A percentile compares a stretch with the other conserved stretches of the same genome.
phyloP scores from a whole-genome alignment of 2,329 filamentous ascomycete species.

The Cercospora sp. region DNA sequence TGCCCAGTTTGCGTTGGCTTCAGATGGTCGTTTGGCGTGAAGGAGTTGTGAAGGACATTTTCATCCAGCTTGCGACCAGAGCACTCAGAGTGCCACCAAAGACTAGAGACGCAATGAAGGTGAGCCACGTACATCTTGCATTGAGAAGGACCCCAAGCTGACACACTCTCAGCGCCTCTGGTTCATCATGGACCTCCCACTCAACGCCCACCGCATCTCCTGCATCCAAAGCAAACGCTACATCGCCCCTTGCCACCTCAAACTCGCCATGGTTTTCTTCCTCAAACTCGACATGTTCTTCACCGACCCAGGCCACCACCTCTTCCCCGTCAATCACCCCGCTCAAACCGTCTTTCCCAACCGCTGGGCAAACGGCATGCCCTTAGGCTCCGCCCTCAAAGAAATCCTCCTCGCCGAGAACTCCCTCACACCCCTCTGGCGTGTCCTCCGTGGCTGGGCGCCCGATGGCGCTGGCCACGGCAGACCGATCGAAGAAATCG shows the following conservation, averaged over 20 bases:
- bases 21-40: slow-evolving; percentile 64
- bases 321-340: slow-evolving; percentile 21
- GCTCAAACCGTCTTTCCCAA: slow-evolving; percentile 12
- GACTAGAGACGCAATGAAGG: slow-evolving; percentile 29
- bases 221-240: slow-evolving; percentile 55
- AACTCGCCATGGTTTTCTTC: slow-evolving; percentile 63
- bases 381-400: slow-evolving; percentile 48
- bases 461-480: slow-evolving; percentile 22
- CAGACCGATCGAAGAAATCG: slow-evolving; percentile 41
- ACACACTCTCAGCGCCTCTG: slow-evolving; percentile 60
- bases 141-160: slow-evolving; percentile 18
- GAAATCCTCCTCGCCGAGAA: slow-evolving; percentile 51
- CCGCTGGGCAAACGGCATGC: slow-evolving; percentile 17
- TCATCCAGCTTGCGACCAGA: slow-evolving; percentile 59
- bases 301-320: slow-evolving; percentile 57
- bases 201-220: slow-evolving; percentile 55
- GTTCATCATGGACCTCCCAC: slow-evolving; percentile 68
- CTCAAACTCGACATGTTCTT: slow-evolving; percentile 72
- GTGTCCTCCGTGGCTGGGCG: slow-evolving; percentile 59
- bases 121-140: slow-evolving; percentile 5
- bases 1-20: slow-evolving; percentile 68
- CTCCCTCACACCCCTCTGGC: slow-evolving; percentile 49
- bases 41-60: slow-evolving; percentile 59
- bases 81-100: slow-evolving; percentile 50
- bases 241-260: slow-evolving; percentile 62